Conservation (phyloP, 768 basidiomycete species). For the Hericium rajendrae region DNA sequence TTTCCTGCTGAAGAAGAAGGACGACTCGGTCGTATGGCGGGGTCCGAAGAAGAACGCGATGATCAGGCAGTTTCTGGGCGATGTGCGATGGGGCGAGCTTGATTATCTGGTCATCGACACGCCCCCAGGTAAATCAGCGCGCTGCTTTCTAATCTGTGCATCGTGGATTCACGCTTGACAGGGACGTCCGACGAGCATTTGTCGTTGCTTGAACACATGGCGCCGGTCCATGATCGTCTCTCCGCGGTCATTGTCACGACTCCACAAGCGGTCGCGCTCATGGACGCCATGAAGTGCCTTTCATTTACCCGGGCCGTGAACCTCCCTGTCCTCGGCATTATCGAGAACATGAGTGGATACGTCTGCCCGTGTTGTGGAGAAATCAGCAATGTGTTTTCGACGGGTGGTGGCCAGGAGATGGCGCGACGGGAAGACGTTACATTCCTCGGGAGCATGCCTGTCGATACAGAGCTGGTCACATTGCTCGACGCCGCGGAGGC, state of each 20-base stretch:
- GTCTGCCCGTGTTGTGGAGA: slow-evolving; percentile 97
- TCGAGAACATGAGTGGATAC: slow-evolving; percentile 99
- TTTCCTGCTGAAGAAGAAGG: slow-evolving; percentile 82
- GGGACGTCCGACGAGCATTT: slow-evolving; percentile 99
- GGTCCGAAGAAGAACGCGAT: slow-evolving; percentile 98
- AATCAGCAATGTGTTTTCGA: slow-evolving; percentile 89
- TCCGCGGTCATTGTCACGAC: slow-evolving; percentile 91
- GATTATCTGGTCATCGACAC: slow-evolving; percentile 95
- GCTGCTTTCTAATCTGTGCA: not conserved
- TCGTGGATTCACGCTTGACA: slow-evolving; percentile 22
- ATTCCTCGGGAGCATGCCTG: slow-evolving; percentile 85
- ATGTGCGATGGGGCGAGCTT: slow-evolving; percentile 91
- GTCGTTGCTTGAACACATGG: slow-evolving; percentile 88
- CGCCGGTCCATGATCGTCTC: slow-evolving; percentile 68
- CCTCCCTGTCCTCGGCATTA: slow-evolving; percentile 80
- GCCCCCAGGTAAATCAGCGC: slow-evolving; percentile 67
- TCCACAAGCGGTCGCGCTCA: slow-evolving; percentile 91
- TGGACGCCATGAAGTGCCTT: slow-evolving; percentile 93
- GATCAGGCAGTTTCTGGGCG: slow-evolving; percentile 91
- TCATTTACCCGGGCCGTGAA: slow-evolving; percentile 87
- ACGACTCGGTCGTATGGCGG: slow-evolving; percentile 94
- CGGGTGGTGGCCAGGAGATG: slow-evolving; percentile 87
- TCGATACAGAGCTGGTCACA: slow-evolving; percentile 85
- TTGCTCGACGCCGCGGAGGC: slow-evolving; percentile 60
- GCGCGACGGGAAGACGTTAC: slow-evolving; percentile 60